phyloP scores from a whole-genome alignment of 2,329 filamentous ascomycete genomes.

The Coccinonectria pachysandricola region DNA sequence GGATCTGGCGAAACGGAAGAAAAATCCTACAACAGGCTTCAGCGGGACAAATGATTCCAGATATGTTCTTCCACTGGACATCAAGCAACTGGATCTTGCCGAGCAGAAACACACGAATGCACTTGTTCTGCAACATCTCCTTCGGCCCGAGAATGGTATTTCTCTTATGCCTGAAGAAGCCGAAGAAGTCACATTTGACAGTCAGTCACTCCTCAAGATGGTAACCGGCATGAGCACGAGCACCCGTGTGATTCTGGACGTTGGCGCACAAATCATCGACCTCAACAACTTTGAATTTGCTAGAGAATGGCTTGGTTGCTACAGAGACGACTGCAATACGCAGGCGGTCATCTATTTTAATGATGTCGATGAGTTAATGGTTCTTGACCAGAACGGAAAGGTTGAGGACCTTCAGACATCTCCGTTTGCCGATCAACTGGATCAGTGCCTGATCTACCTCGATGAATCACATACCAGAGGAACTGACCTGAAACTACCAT shows the following conservation, averaged over 20 bases:
- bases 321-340: conserved; percentile 1
- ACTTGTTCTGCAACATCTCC: conserved; percentile 47
- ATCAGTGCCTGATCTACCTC: conserved; percentile 54
- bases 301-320: conserved; percentile 35
- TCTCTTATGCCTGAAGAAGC: conserved; percentile 1
- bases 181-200: conserved; percentile 8
- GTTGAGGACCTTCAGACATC: conserved; percentile 46
- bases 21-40: conserved; percentile 50
- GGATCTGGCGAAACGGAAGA: conserved; percentile 45
- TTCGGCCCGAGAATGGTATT: conserved; percentile 41
- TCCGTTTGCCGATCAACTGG: conserved; percentile 44
- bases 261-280: conserved; percentile 61
- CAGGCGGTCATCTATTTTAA: conserved; percentile 46
- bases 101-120: conserved; percentile 57
- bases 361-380: conserved; percentile 41
- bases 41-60: conserved; percentile 59
- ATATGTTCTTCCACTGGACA: conserved; percentile 43
- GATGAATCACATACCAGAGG: conserved; percentile 63
- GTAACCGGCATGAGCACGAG: conserved; percentile 27
- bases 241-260: conserved; percentile 55
- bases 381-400: conserved; percentile 37
- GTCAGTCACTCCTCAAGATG: conserved; percentile 31
- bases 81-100: conserved; percentile 45
- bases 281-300: conserved; percentile 46
- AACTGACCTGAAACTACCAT: conserved; percentile 54